Conservation (phyloP, 768 basidiomycete genomes). For the Mycena maculata region DNA sequence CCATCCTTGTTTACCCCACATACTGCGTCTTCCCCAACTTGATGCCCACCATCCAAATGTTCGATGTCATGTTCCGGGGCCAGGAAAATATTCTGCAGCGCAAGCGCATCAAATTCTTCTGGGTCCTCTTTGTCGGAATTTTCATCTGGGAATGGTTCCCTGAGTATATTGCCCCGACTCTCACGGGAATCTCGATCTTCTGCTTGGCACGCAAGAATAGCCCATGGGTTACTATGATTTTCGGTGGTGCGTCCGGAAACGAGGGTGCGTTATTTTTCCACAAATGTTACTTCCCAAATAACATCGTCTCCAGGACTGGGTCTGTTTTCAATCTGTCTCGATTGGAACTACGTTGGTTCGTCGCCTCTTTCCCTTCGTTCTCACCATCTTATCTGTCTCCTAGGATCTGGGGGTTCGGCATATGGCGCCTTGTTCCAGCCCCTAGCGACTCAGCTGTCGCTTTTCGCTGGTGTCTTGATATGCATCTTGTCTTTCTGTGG, state of each 20-base stretch:
- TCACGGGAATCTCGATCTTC: conserved; percentile 72
- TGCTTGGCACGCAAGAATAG: conserved; percentile 64
- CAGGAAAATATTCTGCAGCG: conserved; percentile 56
- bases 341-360: conserved; percentile 59
- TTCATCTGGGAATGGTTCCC: conserved; percentile 71
- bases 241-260: conserved; percentile 72
- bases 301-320: conserved; percentile 50
- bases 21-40: conserved; percentile 58
- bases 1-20: conserved; percentile 65
- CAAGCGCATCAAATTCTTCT: conserved; percentile 70
- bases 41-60: conserved; percentile 51
- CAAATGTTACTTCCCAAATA: not conserved
- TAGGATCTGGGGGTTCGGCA: conserved; percentile 56
- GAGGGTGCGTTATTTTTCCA: conserved; percentile 51
- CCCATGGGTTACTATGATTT: conserved; percentile 63
- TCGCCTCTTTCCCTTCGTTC: not conserved
- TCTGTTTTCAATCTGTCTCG: conserved; percentile 66
- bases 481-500: conserved; percentile 63
- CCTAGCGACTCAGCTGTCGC: conserved; percentile 63
- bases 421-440: conserved; percentile 64
- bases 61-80: conserved; percentile 56
- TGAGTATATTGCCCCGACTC: conserved; percentile 47
- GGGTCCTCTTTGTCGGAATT: conserved; percentile 62
- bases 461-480: conserved; percentile 60
- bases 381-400: not conserved